Conservation (phyloP, 164 flowering plant species). For the Hamamelis virginiana region DNA sequence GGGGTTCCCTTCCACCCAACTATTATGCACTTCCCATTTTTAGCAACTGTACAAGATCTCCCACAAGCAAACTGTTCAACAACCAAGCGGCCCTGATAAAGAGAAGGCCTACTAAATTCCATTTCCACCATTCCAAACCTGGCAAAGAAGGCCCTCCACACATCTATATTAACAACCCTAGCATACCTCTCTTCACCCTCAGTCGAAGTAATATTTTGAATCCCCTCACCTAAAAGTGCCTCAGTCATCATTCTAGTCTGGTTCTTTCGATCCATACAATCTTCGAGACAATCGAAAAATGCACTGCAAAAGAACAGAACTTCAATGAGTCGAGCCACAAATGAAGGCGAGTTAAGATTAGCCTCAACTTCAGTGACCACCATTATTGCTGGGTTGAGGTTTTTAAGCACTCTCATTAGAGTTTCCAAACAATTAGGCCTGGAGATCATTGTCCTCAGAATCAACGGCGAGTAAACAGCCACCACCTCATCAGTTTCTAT, state of each 20-base stretch:
- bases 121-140: constrained; percentile 40
- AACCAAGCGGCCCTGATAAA: constrained; percentile 33
- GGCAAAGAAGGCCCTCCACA: constrained; percentile 42
- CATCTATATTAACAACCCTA: constrained; percentile 34
- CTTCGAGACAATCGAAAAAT: constrained; percentile 36
- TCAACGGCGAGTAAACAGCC: constrained; percentile 15
- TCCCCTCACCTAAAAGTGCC: constrained; percentile 17
- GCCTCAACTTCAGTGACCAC: constrained; percentile 37
- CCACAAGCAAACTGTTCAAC: constrained; percentile 17
- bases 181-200: constrained; percentile 29
- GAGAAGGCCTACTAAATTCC: constrained; percentile 27
- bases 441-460: constrained; percentile 29
- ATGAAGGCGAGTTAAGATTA: constrained; percentile 32
- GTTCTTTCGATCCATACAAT: constrained; percentile 11
- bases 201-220: constrained; percentile 22
- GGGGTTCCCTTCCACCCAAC: constrained; percentile 54
- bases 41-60: constrained; percentile 18
- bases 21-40: constrained; percentile 26
- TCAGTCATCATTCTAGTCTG: constrained; percentile 16
- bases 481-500: constrained; percentile 24
- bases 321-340: constrained; percentile 35
- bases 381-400: constrained; percentile 29
- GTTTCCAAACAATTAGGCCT: constrained; percentile 26
- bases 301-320: constrained; percentile 33
- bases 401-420: constrained; percentile 28